Evolutionary conservation across 805 yeast species (phyloP).

Genomic region (Candida jianshihensis): DNA sequence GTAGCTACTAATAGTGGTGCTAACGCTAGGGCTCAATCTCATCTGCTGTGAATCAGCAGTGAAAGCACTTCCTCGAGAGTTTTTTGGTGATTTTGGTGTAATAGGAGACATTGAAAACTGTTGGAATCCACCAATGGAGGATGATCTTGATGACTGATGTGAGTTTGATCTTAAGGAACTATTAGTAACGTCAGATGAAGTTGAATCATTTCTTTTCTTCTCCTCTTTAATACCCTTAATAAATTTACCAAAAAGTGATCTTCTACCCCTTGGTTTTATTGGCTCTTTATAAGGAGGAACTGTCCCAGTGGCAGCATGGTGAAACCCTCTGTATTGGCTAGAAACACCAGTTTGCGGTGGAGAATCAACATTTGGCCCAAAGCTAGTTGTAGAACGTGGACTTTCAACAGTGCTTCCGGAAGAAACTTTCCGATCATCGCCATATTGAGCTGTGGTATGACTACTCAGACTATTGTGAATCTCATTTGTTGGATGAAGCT

Average conservation of each 20-base stretch:
- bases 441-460: no score
- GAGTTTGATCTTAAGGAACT: constrained; percentile 4
- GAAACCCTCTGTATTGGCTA: constrained; percentile 24
- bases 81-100: not conserved
- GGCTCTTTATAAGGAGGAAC: constrained; percentile 44
- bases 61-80: not conserved
- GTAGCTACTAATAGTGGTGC: constrained; percentile 2
- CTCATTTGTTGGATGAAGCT: constrained; percentile 1
- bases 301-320: constrained; percentile 22
- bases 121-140: constrained; percentile 2
- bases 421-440: no score
- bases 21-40: constrained; percentile 4
- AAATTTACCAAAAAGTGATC: constrained; percentile 22
- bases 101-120: not conserved
- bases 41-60: not conserved
- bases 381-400: not conserved
- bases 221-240: constrained; percentile 21
- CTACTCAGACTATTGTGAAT: not conserved
- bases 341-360: no score
- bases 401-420: not conserved
- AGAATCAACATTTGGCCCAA: no score
- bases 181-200: constrained; percentile 4
- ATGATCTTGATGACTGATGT: constrained; percentile 8
- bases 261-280: constrained; percentile 33
- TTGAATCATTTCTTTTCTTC: constrained; percentile 6